Percentiles rank a stretch among this genome's conserved stretches.
Conservation (phyloP, 2,329 filamentous ascomycete genomes). For the Neopestalotiopsis rosae region DNA sequence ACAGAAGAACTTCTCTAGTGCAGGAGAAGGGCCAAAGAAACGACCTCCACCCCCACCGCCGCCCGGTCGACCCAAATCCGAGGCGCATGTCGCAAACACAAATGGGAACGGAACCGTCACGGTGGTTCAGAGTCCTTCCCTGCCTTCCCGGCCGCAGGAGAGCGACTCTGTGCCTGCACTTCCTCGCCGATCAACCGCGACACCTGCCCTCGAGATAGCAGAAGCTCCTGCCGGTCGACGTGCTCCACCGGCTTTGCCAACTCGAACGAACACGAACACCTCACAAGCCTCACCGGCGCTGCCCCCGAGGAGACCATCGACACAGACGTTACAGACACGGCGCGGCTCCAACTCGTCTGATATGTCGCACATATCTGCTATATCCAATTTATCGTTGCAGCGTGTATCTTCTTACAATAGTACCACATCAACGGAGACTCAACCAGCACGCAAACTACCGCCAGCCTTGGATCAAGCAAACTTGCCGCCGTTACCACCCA, state of each 20-base stretch:
- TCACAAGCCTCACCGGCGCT: slow-evolving; percentile 50
- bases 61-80: slow-evolving; percentile 43
- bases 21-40: slow-evolving; percentile 38
- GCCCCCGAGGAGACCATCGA: slow-evolving; percentile 55
- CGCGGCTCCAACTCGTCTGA: slow-evolving; percentile 65
- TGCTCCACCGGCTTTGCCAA: slow-evolving; percentile 43
- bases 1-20: slow-evolving; percentile 61
- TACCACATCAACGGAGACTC: slow-evolving; percentile 47
- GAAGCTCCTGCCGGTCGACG: slow-evolving; percentile 33
- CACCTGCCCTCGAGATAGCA: slow-evolving; percentile 27
- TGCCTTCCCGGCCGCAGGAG: slow-evolving; percentile 45
- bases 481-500: slow-evolving; percentile 62
- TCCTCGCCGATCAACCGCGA: slow-evolving; percentile 41
- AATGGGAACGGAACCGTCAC: slow-evolving; percentile 29
- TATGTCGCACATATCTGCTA: slow-evolving; percentile 56
- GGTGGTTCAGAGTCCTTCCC: slow-evolving; percentile 38
- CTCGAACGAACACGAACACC: slow-evolving; percentile 44
- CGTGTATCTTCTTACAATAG: slow-evolving; percentile 54
- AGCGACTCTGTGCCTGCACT: slow-evolving; percentile 40
- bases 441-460: slow-evolving; percentile 52
- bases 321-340: slow-evolving; percentile 48
- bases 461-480: slow-evolving; percentile 61
- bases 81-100: slow-evolving; percentile 41
- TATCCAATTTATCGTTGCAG: slow-evolving; percentile 58
- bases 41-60: slow-evolving; percentile 53